Percentiles rank a stretch among this genome's conserved stretches.
phyloP scores from a whole-genome alignment of 139 green algal genomes.

The Trebouxia sp. region DNA sequence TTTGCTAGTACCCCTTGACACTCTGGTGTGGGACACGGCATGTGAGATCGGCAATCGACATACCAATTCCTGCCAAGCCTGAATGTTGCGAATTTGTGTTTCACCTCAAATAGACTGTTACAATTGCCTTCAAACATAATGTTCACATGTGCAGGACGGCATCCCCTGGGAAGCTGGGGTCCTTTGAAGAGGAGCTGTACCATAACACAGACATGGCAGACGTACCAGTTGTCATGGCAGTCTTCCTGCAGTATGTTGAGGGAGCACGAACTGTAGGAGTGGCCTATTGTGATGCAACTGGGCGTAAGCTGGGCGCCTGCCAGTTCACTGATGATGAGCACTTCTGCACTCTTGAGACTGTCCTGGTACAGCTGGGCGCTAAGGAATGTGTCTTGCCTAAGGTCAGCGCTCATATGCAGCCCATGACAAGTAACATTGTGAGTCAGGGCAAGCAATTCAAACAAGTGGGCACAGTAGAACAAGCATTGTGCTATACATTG shows the following conservation, averaged over 20 bases:
- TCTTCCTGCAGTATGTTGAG: constrained; percentile 42
- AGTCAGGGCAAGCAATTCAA: too few relatives aligned
- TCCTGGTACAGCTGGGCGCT: constrained; percentile 82
- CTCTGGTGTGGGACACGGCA: too few relatives aligned
- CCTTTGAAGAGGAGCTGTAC: constrained; percentile 92
- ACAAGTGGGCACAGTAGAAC: too few relatives aligned
- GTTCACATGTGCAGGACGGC: constrained; percentile 51
- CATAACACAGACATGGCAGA: constrained; percentile 60
- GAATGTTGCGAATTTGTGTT: too few relatives aligned
- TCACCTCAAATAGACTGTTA: too few relatives aligned
- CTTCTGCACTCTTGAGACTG: constrained; percentile 79
- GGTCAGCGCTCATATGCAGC: constrained; percentile 24
- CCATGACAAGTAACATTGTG: too few relatives aligned
- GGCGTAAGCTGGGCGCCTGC: constrained; percentile 65
- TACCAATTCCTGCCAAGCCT: too few relatives aligned
- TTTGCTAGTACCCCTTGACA: too few relatives aligned
- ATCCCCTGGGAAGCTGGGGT: constrained; percentile 73
- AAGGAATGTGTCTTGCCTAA: constrained; percentile 80
- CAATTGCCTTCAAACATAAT: too few relatives aligned
- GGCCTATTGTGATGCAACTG: constrained; percentile 70
- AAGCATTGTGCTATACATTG: not conserved
- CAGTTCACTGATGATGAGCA: constrained; percentile 87
- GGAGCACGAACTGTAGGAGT: constrained; percentile 67
- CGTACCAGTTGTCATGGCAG: constrained; percentile 67
- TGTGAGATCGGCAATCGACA: too few relatives aligned